Evolutionary conservation across 805 yeast species (phyloP).

Genomic region (Hyphopichia homilentoma): DNA sequence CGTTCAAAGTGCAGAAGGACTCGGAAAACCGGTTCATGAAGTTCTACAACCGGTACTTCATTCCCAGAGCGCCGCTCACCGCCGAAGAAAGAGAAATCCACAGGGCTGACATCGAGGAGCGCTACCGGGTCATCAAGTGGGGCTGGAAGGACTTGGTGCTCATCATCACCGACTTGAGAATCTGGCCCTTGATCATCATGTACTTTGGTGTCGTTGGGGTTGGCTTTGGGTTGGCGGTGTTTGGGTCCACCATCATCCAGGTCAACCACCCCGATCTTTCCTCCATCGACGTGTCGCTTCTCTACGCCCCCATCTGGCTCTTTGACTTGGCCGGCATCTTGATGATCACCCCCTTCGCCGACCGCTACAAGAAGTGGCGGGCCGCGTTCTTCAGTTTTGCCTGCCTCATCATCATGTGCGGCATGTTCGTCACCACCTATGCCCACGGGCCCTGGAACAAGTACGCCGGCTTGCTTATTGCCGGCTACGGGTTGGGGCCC

Average conservation of each 20-base stretch:
- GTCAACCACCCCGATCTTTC: slow-evolving; percentile 59
- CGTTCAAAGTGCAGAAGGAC: slow-evolving; percentile 24
- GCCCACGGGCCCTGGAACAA: slow-evolving; percentile 72
- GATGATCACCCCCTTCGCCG: slow-evolving; percentile 76
- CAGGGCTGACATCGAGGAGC: slow-evolving; percentile 52
- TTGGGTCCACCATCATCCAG: slow-evolving; percentile 73
- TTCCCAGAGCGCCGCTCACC: slow-evolving; percentile 47
- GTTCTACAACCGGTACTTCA: slow-evolving; percentile 21
- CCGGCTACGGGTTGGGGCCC: slow-evolving; percentile 87
- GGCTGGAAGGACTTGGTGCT: slow-evolving; percentile 51
- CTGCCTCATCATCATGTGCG: slow-evolving; percentile 64
- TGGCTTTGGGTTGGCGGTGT: slow-evolving; percentile 83
- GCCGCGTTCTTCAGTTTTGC: slow-evolving; percentile 61
- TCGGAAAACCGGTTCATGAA: slow-evolving; percentile 11
- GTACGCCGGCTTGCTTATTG: slow-evolving; percentile 76
- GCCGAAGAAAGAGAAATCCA: slow-evolving; percentile 54
- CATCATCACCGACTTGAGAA: slow-evolving; percentile 58
- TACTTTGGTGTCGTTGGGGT: slow-evolving; percentile 91
- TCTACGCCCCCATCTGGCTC: slow-evolving; percentile 89
- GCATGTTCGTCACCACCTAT: slow-evolving; percentile 72
- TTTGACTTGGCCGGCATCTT: slow-evolving; percentile 77
- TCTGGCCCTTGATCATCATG: slow-evolving; percentile 83
- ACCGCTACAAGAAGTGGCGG: slow-evolving; percentile 55
- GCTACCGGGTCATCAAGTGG: slow-evolving; percentile 53
- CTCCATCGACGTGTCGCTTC: slow-evolving; percentile 66